phyloP scores from a whole-genome alignment of 257 asterid genomes.

The Solanum rostratum region DNA sequence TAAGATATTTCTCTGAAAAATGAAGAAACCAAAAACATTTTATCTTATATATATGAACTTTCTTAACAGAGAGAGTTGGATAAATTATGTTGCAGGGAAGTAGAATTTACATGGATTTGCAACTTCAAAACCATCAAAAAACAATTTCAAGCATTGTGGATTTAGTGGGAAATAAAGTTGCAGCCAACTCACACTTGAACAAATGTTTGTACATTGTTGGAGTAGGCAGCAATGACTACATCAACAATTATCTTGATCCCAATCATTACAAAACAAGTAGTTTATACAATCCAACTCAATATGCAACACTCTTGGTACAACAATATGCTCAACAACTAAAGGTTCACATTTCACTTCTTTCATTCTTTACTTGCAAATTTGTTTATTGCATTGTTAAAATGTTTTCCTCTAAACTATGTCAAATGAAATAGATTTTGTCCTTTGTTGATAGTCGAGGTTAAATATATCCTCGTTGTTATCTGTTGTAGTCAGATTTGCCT shows the following conservation, averaged over 20 bases:
- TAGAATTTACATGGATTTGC: not conserved
- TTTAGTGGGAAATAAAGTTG: not conserved
- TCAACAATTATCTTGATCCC: slow-evolving; percentile 30
- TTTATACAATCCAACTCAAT: slow-evolving; percentile 17
- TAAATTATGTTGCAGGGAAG: slow-evolving; percentile 14
- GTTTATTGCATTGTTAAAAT: not conserved
- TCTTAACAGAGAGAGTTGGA: not conserved
- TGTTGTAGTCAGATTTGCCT: no score
- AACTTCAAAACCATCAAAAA: slow-evolving; percentile 7
- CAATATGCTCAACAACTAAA: slow-evolving; percentile 4
- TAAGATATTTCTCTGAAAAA: no score
- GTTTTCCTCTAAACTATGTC: not conserved
- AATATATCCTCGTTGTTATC: no score
- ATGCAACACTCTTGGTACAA: slow-evolving; percentile 21
- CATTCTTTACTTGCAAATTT: not conserved
- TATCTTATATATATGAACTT: no score
- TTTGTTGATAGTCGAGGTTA: not conserved
- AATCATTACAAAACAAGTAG: slow-evolving; percentile 1
- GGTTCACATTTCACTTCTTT: not conserved
- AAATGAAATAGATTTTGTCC: not conserved
- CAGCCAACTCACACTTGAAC: slow-evolving; percentile 1
- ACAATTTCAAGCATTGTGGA: not conserved
- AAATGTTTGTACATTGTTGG: slow-evolving; percentile 37
- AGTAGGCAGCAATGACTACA: slow-evolving; percentile 51
- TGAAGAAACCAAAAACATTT: no score